phyloP scores from a whole-genome alignment of 768 basidiomycete species.

The Amanita pallidorosea region DNA sequence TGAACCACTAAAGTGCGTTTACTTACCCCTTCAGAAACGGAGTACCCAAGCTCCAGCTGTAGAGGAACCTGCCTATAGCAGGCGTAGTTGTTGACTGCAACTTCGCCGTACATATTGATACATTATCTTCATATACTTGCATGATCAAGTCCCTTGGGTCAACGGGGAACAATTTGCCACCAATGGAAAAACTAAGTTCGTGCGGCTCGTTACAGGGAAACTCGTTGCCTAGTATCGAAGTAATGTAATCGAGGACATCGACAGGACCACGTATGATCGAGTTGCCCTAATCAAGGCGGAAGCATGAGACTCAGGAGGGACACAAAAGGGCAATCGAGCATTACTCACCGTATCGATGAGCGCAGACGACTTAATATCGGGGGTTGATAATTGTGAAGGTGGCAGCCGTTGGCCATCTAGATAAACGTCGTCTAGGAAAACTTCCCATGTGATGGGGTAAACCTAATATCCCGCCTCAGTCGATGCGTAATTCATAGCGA shows the following conservation, averaged over 20 bases:
- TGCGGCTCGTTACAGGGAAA: slow-evolving; percentile 56
- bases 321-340: not conserved
- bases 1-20: not conserved
- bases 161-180: slow-evolving; percentile 57
- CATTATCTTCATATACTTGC: slow-evolving; percentile 26
- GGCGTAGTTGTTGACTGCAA: slow-evolving; percentile 59
- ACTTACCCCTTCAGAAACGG: slow-evolving; percentile 65
- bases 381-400: slow-evolving; percentile 37
- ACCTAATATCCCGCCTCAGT: slow-evolving; percentile 21
- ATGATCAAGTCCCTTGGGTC: slow-evolving; percentile 64
- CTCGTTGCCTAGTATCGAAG: slow-evolving; percentile 22
- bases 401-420: slow-evolving; percentile 56
- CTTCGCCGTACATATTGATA: slow-evolving; percentile 39
- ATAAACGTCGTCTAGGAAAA: slow-evolving; percentile 59
- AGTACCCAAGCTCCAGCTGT: slow-evolving; percentile 69
- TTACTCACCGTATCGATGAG: slow-evolving; percentile 61
- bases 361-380: slow-evolving; percentile 45
- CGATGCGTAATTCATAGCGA: not conserved
- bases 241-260: slow-evolving; percentile 49
- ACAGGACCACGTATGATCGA: slow-evolving; percentile 66
- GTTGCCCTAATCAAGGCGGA: slow-evolving; percentile 41
- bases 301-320: not conserved
- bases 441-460: slow-evolving; percentile 65
- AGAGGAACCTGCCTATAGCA: slow-evolving; percentile 42
- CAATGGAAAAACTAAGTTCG: slow-evolving; percentile 56